Conservation (phyloP, 2,329 filamentous ascomycete genomes). For the Lasiodiplodia gonubiensis region DNA sequence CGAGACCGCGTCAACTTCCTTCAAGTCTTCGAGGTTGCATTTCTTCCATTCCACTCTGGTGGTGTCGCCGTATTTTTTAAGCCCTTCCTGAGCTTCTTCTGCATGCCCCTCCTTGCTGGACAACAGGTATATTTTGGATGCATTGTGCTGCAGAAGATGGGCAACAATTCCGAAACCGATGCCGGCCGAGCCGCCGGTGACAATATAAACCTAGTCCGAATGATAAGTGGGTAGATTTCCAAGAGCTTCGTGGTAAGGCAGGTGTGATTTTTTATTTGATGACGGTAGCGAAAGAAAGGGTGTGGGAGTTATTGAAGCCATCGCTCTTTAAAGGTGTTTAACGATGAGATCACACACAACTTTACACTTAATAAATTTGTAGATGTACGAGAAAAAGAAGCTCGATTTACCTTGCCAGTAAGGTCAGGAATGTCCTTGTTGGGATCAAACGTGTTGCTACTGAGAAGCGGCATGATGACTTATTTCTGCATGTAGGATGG, state of each 20-base stretch:
- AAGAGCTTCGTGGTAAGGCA: too few relatives aligned
- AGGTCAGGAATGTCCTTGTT: conserved; percentile 50
- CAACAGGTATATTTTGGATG: conserved; percentile 55
- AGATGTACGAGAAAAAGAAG: neutral
- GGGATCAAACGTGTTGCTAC: conserved; percentile 47
- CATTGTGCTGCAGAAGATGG: conserved; percentile 59
- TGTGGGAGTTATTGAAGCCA: neutral
- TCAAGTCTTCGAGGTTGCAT: conserved; percentile 55
- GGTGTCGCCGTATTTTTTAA: conserved; percentile 53
- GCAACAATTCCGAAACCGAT: conserved; percentile 60
- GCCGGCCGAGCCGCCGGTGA: conserved; percentile 57
- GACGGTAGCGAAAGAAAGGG: neutral
- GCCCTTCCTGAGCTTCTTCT: conserved; percentile 50
- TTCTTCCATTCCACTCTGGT: conserved; percentile 53
- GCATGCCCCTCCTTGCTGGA: conserved; percentile 57
- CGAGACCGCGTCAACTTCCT: conserved; percentile 54
- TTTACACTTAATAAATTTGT: neutral
- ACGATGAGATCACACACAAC: neutral
- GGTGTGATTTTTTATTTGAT: neutral
- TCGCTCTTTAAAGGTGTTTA: neutral
- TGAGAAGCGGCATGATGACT: conserved; percentile 14
- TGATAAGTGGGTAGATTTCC: neutral
- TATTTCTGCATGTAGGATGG: neutral
- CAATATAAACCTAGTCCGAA: conserved; percentile 48
- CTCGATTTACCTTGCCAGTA: conserved; percentile 41